Evolutionary conservation across 441 rosid genomes (phyloP).

Genomic region (Euphorbia schlechtendalii): DNA sequence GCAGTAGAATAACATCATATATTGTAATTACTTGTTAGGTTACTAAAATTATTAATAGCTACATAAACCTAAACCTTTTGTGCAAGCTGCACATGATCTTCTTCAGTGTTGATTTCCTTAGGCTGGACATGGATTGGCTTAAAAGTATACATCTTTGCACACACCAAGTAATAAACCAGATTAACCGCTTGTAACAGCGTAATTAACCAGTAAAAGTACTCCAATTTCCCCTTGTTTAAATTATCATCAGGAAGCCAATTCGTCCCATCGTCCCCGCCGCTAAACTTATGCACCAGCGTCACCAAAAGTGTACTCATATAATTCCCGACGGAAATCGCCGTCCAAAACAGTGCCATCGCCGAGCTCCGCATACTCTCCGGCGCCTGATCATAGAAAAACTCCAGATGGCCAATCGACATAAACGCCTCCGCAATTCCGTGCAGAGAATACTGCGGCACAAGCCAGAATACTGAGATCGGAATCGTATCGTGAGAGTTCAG

Average conservation of each 20-base stretch:
- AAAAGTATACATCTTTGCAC: conserved; percentile 65
- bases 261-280: background rate
- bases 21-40: no score
- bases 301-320: background rate
- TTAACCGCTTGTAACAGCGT: background rate
- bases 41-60: no score
- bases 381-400: conserved; percentile 51
- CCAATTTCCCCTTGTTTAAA: background rate
- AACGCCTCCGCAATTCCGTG: conserved; percentile 49
- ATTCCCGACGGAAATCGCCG: background rate
- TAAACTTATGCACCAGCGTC: background rate
- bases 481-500: conserved; percentile 31
- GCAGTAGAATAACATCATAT: no score
- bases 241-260: background rate
- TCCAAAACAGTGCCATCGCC: background rate
- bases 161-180: conserved; percentile 14
- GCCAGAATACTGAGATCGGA: conserved; percentile 49
- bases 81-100: conserved; percentile 34
- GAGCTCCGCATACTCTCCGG: conserved; percentile 51
- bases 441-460: conserved; percentile 43
- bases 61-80: conserved; percentile 16
- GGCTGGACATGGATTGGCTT: conserved; percentile 58
- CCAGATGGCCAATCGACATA: conserved; percentile 39
- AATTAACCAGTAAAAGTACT: background rate
- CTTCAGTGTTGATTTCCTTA: conserved; percentile 15